Percentiles rank a stretch among this genome's conserved stretches.
Conservation (phyloP, 1,284 basidiomycete species). For the Cryptococcus neoformans region DNA sequence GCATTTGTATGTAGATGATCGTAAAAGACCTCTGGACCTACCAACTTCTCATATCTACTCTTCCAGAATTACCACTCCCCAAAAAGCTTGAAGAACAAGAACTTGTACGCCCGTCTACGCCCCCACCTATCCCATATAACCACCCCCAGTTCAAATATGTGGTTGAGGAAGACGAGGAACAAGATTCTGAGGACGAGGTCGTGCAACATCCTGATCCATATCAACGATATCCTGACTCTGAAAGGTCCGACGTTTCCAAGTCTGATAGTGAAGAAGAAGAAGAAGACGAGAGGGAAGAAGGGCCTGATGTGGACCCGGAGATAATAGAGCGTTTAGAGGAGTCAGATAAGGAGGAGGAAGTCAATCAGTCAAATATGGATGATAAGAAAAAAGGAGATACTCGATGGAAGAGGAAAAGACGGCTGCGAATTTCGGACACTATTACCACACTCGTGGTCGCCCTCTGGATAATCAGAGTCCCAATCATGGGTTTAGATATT, state of each 20-base stretch:
- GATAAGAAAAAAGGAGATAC: neutral
- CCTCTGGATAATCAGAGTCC: constrained; percentile 73
- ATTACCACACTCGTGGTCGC: constrained; percentile 58
- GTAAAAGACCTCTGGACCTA: constrained; percentile 80
- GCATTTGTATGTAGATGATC: constrained; percentile 55
- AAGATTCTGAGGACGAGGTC: neutral
- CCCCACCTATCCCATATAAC: neutral
- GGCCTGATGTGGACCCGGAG: constrained; percentile 27
- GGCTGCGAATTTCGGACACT: constrained; percentile 30
- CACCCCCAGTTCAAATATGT: neutral
- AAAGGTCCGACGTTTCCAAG: neutral
- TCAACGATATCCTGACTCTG: neutral
- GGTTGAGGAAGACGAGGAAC: constrained; percentile 1
- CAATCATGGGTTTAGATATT: constrained; percentile 70
- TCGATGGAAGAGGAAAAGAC: constrained; percentile 13
- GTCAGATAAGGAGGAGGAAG: constrained; percentile 24
- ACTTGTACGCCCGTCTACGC: neutral
- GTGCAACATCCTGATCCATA: neutral
- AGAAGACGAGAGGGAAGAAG: constrained; percentile 23
- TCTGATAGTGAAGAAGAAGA: neutral
- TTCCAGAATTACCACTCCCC: constrained; percentile 36
- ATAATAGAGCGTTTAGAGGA: constrained; percentile 11
- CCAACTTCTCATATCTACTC: constrained; percentile 63
- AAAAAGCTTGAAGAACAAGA: constrained; percentile 2
- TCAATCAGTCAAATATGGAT: neutral